Evolutionary conservation across 306 rosid genomes (phyloP), one percentile per base, ranked within the genome.

Genomic region (Acacia acuminata): DNA sequence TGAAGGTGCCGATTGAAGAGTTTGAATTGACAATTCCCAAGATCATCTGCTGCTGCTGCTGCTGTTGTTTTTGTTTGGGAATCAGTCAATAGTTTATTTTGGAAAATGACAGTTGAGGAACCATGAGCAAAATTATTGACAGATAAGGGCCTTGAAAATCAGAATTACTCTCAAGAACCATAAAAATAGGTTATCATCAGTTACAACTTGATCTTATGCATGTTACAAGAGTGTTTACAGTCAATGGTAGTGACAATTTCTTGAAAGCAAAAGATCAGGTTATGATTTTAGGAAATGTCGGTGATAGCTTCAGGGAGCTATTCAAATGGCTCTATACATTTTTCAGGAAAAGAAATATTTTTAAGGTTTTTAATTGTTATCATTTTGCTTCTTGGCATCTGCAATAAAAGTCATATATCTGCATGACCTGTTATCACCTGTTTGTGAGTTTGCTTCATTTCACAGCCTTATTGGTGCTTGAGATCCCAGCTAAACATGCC

Each of bases 1-100:
- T 43, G 80, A 81, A 85, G 70, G 84, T 48, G 36, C 81, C 60
- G 16, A 72, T 32, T 88, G 81, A 83, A 71, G 81, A 36, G 11
- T 67, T 67, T 47, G 63, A 65, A 65, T 55, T n/a, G 66, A 77
- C 22, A 61, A 66, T 44, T 64, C 69, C 53, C 50, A 82, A 61
- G 73, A n/a, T 76, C 80, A 58, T 86, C 30, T 53, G 43, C 68
- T 53, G 79, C 22, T 50, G 13, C 48, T 44, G 48, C 48, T 44
- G n/a, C 14, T 51, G n/a, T 45, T n/a, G n/a, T n/a, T n/a, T 53
- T 73, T 38, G 74, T 71, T 45, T 64, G 67, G 43, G 44, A 71
- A 56, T 77, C 25, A 61, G 66, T 58, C 45, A 15, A 47, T 56
- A 60, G 60, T 48, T 63, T 34, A 67, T 71, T 70, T 63, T 27